These are phyloP conservation scores for Aspergillus fumigatiaffinis DNA, from an alignment of 2,329 filamentous ascomycete species.

Conservation along the genomic window DNA sequence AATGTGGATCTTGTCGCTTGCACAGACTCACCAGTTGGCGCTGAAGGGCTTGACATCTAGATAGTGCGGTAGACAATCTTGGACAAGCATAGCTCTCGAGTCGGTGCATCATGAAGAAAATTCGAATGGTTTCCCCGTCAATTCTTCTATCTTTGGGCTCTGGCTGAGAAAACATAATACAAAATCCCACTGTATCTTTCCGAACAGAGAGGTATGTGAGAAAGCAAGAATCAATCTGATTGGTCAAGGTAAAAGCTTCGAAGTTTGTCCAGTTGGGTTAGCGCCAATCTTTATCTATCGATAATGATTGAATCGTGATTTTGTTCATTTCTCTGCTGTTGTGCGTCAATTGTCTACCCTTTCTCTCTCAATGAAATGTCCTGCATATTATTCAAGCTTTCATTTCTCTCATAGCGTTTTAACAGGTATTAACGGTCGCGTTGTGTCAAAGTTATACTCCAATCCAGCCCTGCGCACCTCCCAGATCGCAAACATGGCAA, in stretches of 20 bases:
- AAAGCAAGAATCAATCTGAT: background rate
- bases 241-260: background rate
- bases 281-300: background rate
- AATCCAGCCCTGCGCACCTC: constrained; percentile 7
- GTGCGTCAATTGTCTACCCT: background rate
- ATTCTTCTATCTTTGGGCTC: no score
- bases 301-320: background rate
- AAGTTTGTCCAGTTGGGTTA: constrained; percentile 5
- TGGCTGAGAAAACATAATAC: no score
- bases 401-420: background rate
- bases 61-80: no score
- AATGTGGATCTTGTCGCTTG: background rate
- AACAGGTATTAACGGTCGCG: background rate
- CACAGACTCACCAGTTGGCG: no score
- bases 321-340: background rate
- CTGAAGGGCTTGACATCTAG: no score
- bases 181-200: no score
- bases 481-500: constrained; percentile 27
- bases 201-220: no score
- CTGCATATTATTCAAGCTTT: background rate
- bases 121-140: no score
- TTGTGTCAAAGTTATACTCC: background rate
- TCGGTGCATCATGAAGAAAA: no score
- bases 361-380: background rate
- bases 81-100: no score